A percentile compares a stretch with the other conserved stretches of the same genome.
phyloP scores from a whole-genome alignment of 495 filamentous ascomycete genomes.

The Astrothelium macrocarpum region DNA sequence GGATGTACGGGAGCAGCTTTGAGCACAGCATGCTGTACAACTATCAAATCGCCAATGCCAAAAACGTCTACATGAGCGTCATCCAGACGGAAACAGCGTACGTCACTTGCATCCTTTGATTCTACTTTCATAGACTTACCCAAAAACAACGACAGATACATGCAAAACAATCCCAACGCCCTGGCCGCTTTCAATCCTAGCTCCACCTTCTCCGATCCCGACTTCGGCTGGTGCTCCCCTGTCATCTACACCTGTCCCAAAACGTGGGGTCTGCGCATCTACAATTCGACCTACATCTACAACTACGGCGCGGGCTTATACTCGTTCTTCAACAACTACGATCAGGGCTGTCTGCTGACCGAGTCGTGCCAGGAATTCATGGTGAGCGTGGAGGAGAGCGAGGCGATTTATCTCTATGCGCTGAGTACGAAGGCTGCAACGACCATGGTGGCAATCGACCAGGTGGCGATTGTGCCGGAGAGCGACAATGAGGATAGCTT shows the following conservation, averaged over 20 bases:
- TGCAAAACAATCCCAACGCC: conserved; percentile 74
- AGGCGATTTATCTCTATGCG: conserved; percentile 61
- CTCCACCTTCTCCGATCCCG: conserved; percentile 59
- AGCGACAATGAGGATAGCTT: conserved; percentile 61
- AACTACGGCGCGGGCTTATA: conserved; percentile 37
- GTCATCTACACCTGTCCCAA: conserved; percentile 57
- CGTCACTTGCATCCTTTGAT: conserved; percentile 4
- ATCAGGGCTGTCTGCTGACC: conserved; percentile 60
- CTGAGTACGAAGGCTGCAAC: conserved; percentile 79
- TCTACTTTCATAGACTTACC: background rate
- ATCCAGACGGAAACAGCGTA: conserved; percentile 84
- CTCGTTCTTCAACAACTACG: conserved; percentile 51
- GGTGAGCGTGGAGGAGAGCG: conserved; percentile 62
- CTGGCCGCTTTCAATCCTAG: conserved; percentile 57
- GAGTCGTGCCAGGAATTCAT: conserved; percentile 82
- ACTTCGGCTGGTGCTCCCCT: conserved; percentile 47
- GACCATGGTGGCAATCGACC: conserved; percentile 68
- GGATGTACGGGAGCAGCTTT: conserved; percentile 67
- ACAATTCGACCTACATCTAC: conserved; percentile 22
- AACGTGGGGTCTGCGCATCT: conserved; percentile 73
- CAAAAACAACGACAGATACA: conserved; percentile 43
- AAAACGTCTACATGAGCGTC: conserved; percentile 72
- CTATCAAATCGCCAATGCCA: conserved; percentile 72
- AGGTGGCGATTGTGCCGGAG: conserved; percentile 47
- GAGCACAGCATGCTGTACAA: conserved; percentile 89